Evolutionary conservation across 192 early-diverging fungal genomes (phyloP).

Genomic region (Dissophora globulifera): DNA sequence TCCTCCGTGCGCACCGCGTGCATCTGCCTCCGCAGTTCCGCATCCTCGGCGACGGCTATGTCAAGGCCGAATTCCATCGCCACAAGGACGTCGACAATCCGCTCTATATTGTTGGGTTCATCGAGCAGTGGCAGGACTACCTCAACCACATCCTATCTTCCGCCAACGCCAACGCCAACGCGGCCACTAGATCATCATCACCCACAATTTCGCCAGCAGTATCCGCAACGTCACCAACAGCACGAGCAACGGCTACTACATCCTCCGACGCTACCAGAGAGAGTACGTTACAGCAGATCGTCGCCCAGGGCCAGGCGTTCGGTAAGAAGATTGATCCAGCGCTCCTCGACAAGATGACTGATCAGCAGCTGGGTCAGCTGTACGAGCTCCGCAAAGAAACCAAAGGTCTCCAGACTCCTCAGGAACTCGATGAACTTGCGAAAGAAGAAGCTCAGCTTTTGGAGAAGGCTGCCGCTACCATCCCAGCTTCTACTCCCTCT

Average conservation of each 20-base stretch:
- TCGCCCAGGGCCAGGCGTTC: constrained; percentile 22
- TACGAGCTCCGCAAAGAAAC: constrained; percentile 63
- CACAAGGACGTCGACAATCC: constrained; percentile 67
- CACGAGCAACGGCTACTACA: no score
- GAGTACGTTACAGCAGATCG: constrained; percentile 32
- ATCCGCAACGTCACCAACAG: no score
- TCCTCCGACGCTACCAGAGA: constrained; percentile 17
- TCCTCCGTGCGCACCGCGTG: constrained; percentile 60
- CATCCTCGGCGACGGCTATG: constrained; percentile 67
- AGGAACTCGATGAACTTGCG: constrained; percentile 33
- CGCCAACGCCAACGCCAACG: no score
- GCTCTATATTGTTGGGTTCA: constrained; percentile 65
- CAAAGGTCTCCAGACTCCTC: constrained; percentile 33
- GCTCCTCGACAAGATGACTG: constrained; percentile 63
- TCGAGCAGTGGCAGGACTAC: constrained; percentile 66
- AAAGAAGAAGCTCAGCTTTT: constrained; percentile 40
- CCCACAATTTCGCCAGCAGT: no score
- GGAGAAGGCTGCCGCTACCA: constrained; percentile 27
- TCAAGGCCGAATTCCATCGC: constrained; percentile 67
- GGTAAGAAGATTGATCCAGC: constrained; percentile 55
- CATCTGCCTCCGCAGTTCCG: constrained; percentile 61
- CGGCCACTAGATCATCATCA: no score
- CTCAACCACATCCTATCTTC: constrained; percentile 34
- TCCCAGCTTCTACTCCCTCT: constrained; percentile 15
- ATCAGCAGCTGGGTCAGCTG: constrained; percentile 68